phyloP scores from a whole-genome alignment of 2,329 filamentous ascomycete genomes.

The Fusarium nematophilum region DNA sequence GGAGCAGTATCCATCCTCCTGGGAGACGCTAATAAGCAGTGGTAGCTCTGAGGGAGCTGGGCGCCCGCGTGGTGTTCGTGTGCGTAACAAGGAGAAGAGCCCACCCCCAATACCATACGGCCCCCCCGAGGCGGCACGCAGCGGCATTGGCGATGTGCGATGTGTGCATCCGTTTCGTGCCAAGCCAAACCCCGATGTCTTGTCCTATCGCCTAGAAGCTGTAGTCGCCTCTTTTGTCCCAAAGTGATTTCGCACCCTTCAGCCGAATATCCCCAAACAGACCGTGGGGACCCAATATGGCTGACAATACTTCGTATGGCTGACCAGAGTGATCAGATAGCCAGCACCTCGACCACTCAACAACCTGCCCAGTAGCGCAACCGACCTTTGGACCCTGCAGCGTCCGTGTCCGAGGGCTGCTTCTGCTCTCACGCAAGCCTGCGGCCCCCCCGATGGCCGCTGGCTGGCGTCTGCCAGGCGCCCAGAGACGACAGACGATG shows the following conservation, averaged over 20 bases:
- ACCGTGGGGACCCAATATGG: slow-evolving; percentile 6
- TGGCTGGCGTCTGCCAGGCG: slow-evolving; percentile 10
- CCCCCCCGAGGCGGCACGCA: background rate
- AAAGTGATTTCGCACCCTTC: background rate
- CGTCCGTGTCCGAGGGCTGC: slow-evolving; percentile 4
- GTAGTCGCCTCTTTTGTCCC: background rate
- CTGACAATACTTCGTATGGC: background rate
- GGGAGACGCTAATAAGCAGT: slow-evolving; percentile 14
- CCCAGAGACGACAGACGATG: slow-evolving; percentile 22
- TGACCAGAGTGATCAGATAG: background rate
- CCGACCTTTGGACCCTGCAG: slow-evolving; percentile 24
- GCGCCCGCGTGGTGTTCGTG: background rate
- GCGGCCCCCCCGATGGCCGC: background rate
- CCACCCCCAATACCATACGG: no score
- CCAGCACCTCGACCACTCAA: background rate
- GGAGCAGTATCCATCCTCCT: slow-evolving; percentile 17
- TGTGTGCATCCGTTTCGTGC: background rate
- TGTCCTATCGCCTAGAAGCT: slow-evolving; percentile 1
- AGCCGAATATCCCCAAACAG: background rate
- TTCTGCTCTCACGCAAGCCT: slow-evolving; percentile 5
- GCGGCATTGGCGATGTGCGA: slow-evolving; percentile 1
- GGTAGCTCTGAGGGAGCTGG: background rate
- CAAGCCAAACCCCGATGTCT: background rate
- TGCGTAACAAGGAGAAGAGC: slow-evolving; percentile 1
- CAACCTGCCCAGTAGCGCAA: slow-evolving; percentile 22